Evolutionary conservation across 75 land plant genomes (phyloP).

Genomic region (Picea sitchensis): DNA sequence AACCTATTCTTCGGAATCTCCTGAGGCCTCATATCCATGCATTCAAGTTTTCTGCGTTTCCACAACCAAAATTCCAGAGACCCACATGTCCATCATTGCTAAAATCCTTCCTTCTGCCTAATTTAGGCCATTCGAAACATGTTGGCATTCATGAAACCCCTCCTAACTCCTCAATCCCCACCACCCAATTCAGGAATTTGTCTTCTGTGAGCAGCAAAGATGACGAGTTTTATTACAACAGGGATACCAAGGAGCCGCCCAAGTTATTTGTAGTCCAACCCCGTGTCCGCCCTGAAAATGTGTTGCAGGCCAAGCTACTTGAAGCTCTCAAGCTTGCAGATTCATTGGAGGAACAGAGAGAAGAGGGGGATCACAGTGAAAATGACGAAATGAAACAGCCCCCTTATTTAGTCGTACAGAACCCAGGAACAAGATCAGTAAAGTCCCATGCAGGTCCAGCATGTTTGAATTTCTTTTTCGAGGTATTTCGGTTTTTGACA

Average conservation of each 20-base stretch:
- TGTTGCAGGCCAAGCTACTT: slow-evolving; percentile 61
- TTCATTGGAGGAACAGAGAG: slow-evolving; percentile 69
- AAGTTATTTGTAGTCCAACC: slow-evolving; percentile 87
- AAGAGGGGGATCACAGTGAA: slow-evolving; percentile 21
- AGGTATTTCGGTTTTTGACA: neutral
- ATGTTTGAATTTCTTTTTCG: neutral
- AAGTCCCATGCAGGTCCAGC: slow-evolving; percentile 31
- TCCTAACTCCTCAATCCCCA: neutral
- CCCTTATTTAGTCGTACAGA: slow-evolving; percentile 60
- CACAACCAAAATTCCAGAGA: neutral
- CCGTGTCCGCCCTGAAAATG: slow-evolving; percentile 50
- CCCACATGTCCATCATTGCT: neutral
- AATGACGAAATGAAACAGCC: slow-evolving; percentile 25
- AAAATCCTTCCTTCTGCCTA: neutral
- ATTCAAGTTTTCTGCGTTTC: neutral
- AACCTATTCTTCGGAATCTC: neutral
- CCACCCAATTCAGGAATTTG: neutral
- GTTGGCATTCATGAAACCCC: neutral
- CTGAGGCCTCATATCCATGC: neutral
- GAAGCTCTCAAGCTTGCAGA: slow-evolving; percentile 84
- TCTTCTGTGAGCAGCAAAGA: neutral
- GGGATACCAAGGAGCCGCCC: slow-evolving; percentile 47
- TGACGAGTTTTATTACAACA: slow-evolving; percentile 12
- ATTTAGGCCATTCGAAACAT: neutral
- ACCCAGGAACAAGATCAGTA: slow-evolving; percentile 29